Conservation (phyloP, 1,284 basidiomycete species). For the Moesziomyces parantarcticus region DNA sequence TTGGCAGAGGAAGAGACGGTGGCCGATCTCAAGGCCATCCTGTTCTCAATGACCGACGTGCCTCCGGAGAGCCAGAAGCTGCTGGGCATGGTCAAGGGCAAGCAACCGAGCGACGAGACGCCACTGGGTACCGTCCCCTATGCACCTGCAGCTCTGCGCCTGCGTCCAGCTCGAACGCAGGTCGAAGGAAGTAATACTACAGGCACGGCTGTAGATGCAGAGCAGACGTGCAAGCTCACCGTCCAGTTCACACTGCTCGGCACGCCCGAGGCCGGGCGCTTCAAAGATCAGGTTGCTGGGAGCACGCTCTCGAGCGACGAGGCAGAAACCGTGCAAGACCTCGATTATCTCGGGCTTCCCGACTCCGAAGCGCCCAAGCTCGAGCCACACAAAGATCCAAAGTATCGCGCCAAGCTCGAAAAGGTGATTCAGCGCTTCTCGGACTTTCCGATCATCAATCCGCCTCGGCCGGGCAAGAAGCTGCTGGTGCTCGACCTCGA, state of each 20-base stretch:
- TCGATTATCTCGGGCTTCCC: conserved; percentile 34
- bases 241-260: conserved; percentile 56
- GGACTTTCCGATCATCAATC: conserved; percentile 51
- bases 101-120: conserved; percentile 73
- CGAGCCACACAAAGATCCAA: conserved; percentile 28
- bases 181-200: conserved; percentile 10
- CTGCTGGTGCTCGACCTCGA: conserved; percentile 87
- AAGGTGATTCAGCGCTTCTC: conserved; percentile 54
- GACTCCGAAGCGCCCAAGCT: conserved; percentile 17
- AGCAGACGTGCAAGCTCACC: conserved; percentile 37
- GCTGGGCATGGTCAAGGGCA: conserved; percentile 84
- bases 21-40: conserved; percentile 63
- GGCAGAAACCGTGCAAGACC: conserved; percentile 29
- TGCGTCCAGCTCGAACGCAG: conserved; percentile 14
- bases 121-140: conserved; percentile 34
- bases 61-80: conserved; percentile 89
- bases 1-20: conserved; percentile 44
- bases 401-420: conserved; percentile 46
- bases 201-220: conserved; percentile 20
- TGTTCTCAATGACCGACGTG: conserved; percentile 80
- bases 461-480: conserved; percentile 69
- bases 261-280: conserved; percentile 54
- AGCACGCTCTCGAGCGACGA: conserved; percentile 18
- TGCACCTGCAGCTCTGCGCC: conserved; percentile 42
- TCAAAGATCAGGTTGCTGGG: conserved; percentile 75